These are phyloP conservation scores for Aspergillus cristatus DNA, from an alignment of 495 filamentous ascomycete species.

Conservation along the genomic window DNA sequence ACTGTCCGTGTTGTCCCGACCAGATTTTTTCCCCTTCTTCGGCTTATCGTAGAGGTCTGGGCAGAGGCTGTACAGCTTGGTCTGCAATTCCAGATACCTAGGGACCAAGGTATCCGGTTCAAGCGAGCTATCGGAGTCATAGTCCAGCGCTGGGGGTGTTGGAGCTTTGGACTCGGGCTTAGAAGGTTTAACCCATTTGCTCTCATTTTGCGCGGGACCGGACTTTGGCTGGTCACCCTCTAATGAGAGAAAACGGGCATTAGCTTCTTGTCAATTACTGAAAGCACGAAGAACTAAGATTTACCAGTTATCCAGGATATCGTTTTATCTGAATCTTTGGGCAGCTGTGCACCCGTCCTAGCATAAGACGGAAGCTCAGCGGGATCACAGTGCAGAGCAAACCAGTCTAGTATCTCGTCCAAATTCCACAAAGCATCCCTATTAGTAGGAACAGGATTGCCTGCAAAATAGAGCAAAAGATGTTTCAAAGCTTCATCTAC, in stretches of 20 bases:
- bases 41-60: constrained; percentile 47
- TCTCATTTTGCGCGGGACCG: constrained; percentile 16
- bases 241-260: constrained; percentile 10
- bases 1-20: constrained; percentile 15
- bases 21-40: constrained; percentile 34
- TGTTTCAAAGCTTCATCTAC: constrained; percentile 57
- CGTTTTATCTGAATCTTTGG: constrained; percentile 26
- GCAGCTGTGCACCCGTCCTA: constrained; percentile 20
- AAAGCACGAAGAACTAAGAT: constrained; percentile 11
- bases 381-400: constrained; percentile 59
- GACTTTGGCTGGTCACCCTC: constrained; percentile 26
- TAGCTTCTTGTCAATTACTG: constrained; percentile 16
- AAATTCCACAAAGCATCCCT: constrained; percentile 75
- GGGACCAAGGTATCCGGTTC: constrained; percentile 69
- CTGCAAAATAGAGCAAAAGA: constrained; percentile 48
- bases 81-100: constrained; percentile 62
- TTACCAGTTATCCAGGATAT: constrained; percentile 40
- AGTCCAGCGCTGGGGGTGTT: constrained; percentile 10
- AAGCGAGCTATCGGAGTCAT: constrained; percentile 45
- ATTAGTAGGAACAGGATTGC: constrained; percentile 34
- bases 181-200: constrained; percentile 15
- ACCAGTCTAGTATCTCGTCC: constrained; percentile 79
- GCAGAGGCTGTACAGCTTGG: constrained; percentile 59
- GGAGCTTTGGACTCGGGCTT: constrained; percentile 21
- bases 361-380: constrained; percentile 67